Conservation (phyloP, 805 yeast genomes). For the Ogataea ganodermae region DNA sequence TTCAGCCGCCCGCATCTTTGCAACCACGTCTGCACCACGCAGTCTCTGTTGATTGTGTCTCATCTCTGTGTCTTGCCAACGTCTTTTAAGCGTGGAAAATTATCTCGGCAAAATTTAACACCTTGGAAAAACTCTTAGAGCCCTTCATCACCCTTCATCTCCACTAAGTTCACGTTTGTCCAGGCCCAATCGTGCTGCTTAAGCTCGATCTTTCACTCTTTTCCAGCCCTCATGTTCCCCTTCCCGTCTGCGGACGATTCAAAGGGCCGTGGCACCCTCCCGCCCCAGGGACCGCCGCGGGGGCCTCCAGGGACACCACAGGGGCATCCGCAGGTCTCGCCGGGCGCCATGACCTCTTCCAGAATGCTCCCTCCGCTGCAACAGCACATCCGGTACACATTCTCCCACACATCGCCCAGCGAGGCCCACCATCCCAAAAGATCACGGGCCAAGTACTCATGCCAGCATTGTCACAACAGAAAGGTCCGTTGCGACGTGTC, state of each 20-base stretch:
- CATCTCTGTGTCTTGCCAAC: no score
- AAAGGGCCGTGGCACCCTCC: no score
- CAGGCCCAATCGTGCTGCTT: no score
- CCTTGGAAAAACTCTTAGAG: no score
- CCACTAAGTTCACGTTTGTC: no score
- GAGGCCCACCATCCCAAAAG: slow-evolving; percentile 34
- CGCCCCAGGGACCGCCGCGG: no score
- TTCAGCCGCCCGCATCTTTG: neutral
- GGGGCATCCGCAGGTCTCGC: neutral
- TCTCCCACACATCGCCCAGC: neutral
- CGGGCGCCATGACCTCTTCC: no score
- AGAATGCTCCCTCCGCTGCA: slow-evolving; percentile 2
- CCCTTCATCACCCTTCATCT: no score
- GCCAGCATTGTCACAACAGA: slow-evolving; percentile 68
- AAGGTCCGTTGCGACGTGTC: slow-evolving; percentile 75
- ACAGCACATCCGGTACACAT: neutral
- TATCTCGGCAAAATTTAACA: no score
- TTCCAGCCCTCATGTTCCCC: neutral
- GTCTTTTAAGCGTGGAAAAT: no score
- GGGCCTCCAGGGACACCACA: neutral
- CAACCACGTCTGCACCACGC: no score
- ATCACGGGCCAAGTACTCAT: slow-evolving; percentile 65
- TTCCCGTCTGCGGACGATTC: neutral
- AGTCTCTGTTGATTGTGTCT: no score
- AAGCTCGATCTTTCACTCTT: neutral